These are phyloP conservation scores for Cryomyces minteri DNA, from an alignment of 495 filamentous ascomycete genomes.

Conservation along the genomic window DNA sequence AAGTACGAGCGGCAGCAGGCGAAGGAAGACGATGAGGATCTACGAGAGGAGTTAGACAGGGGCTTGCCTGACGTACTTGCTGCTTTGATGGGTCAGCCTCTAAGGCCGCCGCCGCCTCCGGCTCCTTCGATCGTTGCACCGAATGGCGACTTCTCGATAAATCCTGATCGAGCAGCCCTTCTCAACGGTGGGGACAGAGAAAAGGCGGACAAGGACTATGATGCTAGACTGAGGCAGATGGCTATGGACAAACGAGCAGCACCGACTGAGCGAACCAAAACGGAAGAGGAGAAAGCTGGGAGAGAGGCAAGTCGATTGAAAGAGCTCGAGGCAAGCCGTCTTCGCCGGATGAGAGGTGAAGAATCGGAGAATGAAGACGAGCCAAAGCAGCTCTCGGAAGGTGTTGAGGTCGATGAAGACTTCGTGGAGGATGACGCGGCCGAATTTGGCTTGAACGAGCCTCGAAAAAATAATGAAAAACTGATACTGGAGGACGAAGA, in stretches of 20 bases:
- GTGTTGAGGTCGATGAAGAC: slow-evolving; percentile 21
- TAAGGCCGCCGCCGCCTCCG: slow-evolving; percentile 23
- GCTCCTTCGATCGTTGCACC: neutral
- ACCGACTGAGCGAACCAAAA: slow-evolving; percentile 76
- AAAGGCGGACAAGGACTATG: slow-evolving; percentile 63
- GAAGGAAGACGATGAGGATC: slow-evolving; percentile 87
- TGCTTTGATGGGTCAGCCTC: slow-evolving; percentile 35
- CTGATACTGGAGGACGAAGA: slow-evolving; percentile 67
- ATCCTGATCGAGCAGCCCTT: slow-evolving; percentile 37
- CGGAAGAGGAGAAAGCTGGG: slow-evolving; percentile 66
- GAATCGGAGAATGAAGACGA: slow-evolving; percentile 15
- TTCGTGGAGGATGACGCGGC: slow-evolving; percentile 31
- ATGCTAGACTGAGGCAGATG: slow-evolving; percentile 61
- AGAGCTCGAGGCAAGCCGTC: slow-evolving; percentile 60
- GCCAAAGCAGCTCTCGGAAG: slow-evolving; percentile 6
- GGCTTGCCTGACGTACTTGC: slow-evolving; percentile 62
- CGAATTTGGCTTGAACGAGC: slow-evolving; percentile 33
- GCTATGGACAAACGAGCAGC: slow-evolving; percentile 64
- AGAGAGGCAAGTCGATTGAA: slow-evolving; percentile 58
- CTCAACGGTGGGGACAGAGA: slow-evolving; percentile 38
- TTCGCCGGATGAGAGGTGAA: slow-evolving; percentile 52
- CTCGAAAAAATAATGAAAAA: slow-evolving; percentile 12
- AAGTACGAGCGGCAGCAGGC: slow-evolving; percentile 82
- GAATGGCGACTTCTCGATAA: slow-evolving; percentile 21
- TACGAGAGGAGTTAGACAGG: slow-evolving; percentile 64